These are phyloP conservation scores for Phytophthora megakarya DNA, from an alignment of 352 stramenopile species.

Conservation along the genomic window DNA sequence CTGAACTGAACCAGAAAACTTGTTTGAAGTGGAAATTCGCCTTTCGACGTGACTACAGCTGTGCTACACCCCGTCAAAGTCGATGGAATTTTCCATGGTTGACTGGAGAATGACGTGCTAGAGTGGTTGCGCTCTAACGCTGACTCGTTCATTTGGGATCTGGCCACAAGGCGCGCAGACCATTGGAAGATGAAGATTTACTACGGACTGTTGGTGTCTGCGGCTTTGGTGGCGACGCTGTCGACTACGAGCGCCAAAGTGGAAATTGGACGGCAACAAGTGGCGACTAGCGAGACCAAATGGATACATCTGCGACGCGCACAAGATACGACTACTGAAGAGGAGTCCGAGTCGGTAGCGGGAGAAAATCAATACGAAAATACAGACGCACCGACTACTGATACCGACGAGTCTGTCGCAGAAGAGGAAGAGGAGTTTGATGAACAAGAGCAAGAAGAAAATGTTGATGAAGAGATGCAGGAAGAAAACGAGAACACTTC, in stretches of 20 bases:
- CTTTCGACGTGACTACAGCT: slow-evolving; percentile 11
- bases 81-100: neutral
- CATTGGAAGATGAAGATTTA: slow-evolving; percentile 21
- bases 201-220: slow-evolving; percentile 1
- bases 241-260: slow-evolving; percentile 3
- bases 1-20: neutral
- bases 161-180: neutral
- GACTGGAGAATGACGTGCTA: too few species aligned
- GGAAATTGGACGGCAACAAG: slow-evolving; percentile 1
- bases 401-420: neutral
- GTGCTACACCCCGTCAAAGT: neutral
- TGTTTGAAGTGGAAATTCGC: neutral
- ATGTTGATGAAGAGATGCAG: neutral
- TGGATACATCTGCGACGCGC: slow-evolving; percentile 22
- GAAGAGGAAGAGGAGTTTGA: neutral
- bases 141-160: slow-evolving; percentile 30
- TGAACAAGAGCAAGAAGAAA: neutral
- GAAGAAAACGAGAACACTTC: slow-evolving; percentile 11
- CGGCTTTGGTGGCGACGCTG: slow-evolving; percentile 8
- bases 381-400: neutral
- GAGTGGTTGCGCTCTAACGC: neutral
- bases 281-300: slow-evolving; percentile 17
- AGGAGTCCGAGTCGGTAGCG: neutral
- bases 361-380: neutral
- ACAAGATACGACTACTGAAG: slow-evolving; percentile 12